Conservation (phyloP, 768 basidiomycete species). For the Tephrocybe rancida region DNA sequence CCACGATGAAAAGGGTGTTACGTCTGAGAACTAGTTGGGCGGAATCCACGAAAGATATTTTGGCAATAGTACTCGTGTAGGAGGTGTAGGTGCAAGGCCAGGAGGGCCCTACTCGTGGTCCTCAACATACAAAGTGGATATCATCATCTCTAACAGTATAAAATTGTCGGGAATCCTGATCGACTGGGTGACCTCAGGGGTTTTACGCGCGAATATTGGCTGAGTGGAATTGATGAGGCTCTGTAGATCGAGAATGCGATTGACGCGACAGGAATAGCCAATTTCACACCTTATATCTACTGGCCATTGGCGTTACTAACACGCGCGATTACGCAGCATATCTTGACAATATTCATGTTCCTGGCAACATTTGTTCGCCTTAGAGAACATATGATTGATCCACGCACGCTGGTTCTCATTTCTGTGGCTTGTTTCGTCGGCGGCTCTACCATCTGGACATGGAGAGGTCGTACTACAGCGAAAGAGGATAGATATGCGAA, state of each 20-base stretch:
- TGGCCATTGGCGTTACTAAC: conserved; percentile 70
- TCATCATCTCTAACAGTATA: conserved; percentile 45
- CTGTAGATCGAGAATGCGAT: background rate
- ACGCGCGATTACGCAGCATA: conserved; percentile 82
- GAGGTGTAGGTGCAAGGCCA: no score
- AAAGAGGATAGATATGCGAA: conserved; percentile 16
- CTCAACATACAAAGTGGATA: conserved; percentile 51
- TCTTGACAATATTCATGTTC: conserved; percentile 81
- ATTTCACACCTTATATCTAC: conserved; percentile 80
- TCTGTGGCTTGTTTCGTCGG: conserved; percentile 60
- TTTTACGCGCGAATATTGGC: conserved; percentile 58
- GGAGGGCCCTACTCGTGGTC: no score
- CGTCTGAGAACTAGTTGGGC: no score
- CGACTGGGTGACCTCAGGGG: conserved; percentile 51
- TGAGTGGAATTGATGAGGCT: background rate
- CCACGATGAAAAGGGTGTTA: no score
- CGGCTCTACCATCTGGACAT: conserved; percentile 68
- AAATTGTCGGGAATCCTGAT: conserved; percentile 17
- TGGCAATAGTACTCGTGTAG: no score
- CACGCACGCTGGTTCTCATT: conserved; percentile 67
- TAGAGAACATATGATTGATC: conserved; percentile 63
- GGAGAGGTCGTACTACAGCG: conserved; percentile 38
- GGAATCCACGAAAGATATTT: no score
- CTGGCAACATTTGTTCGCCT: conserved; percentile 78
- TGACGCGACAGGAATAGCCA: conserved; percentile 49